phyloP scores from a whole-genome alignment of 176 grass and related monocot genomes.

The Oryza meyeriana region DNA sequence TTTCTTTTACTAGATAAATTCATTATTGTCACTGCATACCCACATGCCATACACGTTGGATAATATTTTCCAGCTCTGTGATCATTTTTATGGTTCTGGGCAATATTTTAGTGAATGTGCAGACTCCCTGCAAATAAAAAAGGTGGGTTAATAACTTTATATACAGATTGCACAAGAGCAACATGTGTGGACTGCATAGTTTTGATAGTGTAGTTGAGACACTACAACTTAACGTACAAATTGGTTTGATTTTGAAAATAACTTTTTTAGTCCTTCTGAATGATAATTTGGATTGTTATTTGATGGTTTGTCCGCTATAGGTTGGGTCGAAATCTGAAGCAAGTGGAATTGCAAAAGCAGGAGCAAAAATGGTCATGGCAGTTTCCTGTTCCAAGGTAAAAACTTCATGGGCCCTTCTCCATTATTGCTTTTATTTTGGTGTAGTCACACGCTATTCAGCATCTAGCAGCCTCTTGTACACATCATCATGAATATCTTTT shows the following conservation, averaged over 20 bases:
- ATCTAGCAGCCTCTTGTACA: neutral
- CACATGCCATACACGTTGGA: neutral
- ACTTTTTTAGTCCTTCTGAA: neutral
- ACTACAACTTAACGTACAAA: neutral
- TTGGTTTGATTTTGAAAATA: conserved; percentile 12
- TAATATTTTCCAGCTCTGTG: neutral
- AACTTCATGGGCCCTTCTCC: conserved; percentile 1
- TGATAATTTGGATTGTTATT: neutral
- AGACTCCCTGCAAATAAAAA: no score
- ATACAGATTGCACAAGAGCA: neutral
- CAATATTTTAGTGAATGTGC: neutral
- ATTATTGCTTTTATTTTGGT: neutral
- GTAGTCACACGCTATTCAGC: neutral
- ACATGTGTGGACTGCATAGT: neutral
- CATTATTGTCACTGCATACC: neutral
- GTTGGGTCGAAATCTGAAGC: conserved; percentile 96
- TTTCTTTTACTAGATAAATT: neutral
- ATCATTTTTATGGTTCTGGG: neutral
- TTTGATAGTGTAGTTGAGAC: neutral
- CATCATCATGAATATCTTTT: neutral
- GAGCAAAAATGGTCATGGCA: conserved; percentile 98
- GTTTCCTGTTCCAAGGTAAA: conserved; percentile 89
- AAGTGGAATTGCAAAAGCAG: conserved; percentile 92
- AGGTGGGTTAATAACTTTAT: neutral
- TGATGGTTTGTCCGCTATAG: conserved; percentile 33